Evolutionary conservation across 176 grass and related monocot species (phyloP).

Genomic region (Bothriochloa decipiens): DNA sequence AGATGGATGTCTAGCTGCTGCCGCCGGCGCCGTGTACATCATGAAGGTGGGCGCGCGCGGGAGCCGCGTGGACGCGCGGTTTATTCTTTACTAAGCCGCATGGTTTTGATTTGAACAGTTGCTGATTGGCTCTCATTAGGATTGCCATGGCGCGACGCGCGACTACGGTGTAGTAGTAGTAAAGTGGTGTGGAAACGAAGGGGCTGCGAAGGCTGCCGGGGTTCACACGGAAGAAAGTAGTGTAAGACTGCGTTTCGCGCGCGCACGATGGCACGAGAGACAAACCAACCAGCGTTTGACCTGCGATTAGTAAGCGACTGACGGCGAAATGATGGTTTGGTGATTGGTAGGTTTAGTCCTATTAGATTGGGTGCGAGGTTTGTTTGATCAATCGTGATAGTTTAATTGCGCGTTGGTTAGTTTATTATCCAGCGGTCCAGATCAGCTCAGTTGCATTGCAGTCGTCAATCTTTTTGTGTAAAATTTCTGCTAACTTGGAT

Average conservation of each 20-base stretch:
- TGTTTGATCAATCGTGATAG: too few relatives aligned
- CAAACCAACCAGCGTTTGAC: not conserved
- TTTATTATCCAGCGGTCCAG: not conserved
- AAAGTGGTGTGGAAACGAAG: slow-evolving; percentile 36
- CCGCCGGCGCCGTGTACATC: slow-evolving; percentile 3
- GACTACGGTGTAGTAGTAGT: not conserved
- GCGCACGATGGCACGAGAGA: slow-evolving; percentile 3
- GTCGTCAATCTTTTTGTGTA: not conserved
- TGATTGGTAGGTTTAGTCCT: too few relatives aligned
- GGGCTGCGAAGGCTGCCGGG: slow-evolving; percentile 29
- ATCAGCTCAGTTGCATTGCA: not conserved
- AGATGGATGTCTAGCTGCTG: not conserved
- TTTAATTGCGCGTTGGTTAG: not conserved
- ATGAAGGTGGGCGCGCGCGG: not conserved
- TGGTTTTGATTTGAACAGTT: slow-evolving; percentile 25
- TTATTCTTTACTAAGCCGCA: not conserved
- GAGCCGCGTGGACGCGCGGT: slow-evolving; percentile 16
- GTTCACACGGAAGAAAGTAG: slow-evolving; percentile 7
- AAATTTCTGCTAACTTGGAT: not conserved
- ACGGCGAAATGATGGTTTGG: not conserved
- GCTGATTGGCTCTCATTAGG: not conserved
- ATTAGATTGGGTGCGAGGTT: not conserved
- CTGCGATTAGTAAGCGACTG: not conserved
- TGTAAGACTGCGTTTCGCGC: not conserved
- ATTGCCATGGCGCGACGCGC: not conserved